Evolutionary conservation across 192 early-diverging fungal genomes (phyloP), one percentile per base, ranked within the genome.

Genomic region (Cetraspora pellucida): DNA sequence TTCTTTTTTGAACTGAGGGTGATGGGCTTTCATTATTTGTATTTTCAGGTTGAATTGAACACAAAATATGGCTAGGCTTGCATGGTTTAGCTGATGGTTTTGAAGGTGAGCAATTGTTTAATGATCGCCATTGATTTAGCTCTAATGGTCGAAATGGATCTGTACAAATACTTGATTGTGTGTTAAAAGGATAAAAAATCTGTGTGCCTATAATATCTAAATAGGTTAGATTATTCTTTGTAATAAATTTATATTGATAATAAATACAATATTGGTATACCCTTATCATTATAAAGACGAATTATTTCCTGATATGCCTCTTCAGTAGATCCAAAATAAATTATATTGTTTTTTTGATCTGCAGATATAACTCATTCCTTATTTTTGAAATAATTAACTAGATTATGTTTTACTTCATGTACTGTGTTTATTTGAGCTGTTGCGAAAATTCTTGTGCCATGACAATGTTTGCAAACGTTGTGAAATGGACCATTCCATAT

Each of bases 361-460:
- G 64, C 3, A 45, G 43, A 2, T 37, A 66, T 23, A n/a, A 46
- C 4, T 1, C 64, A 2, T 46, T 66, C 64, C 37, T 66, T 44
- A 45, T 66, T 66, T 66, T 66, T 66, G 25, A 66, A 66, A 44
- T 44, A 66, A 1, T 37, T 65, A 19, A 65, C 63, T 4, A 37
- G 10, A 19, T 25, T 31, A 13, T 65, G 6, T 44, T 65, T 65
- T 65, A n/a, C 11, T 19, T 64, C n/a, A 30, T 64, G 61, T 14
- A 30, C 9, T 9, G 30, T 14, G 7, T 64, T 64, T 30, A 5
- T 30, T 30, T 64, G 16, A 64, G 16, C 28, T 28, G 17, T 64
- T 17, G 27, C 16, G 5, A 64, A 30, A 64, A 37, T 27, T 61
- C 0, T 61, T 61, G 11, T 49, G 7, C 9, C 25, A 27, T 27